phyloP scores from a whole-genome alignment of 2,329 filamentous ascomycete genomes.

The Teratosphaeria gauchensis region DNA sequence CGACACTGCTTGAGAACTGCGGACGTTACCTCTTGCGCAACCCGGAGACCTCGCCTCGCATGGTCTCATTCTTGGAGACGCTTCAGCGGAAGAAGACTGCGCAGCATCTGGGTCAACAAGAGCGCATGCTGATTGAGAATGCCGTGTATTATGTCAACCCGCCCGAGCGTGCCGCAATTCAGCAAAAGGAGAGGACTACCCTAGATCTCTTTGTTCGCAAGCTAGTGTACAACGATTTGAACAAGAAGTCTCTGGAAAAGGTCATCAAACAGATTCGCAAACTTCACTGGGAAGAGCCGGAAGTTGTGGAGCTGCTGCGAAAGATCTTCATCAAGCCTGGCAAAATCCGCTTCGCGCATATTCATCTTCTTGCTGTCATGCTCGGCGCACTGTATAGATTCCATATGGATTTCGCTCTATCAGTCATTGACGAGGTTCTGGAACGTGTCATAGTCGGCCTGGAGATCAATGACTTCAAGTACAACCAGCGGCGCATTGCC shows the following conservation, averaged over 20 bases:
- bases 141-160: slow-evolving; percentile 97
- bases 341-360: slow-evolving; percentile 95
- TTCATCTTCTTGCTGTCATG: slow-evolving; percentile 84
- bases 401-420: slow-evolving; percentile 81
- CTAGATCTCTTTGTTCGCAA: slow-evolving; percentile 90
- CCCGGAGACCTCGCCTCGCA: slow-evolving; percentile 82
- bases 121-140: slow-evolving; percentile 97
- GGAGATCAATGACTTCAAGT: slow-evolving; percentile 94
- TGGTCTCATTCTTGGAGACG: slow-evolving; percentile 89
- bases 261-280: slow-evolving; percentile 89
- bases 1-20: slow-evolving; percentile 91
- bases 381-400: slow-evolving; percentile 83
- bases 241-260: slow-evolving; percentile 86
- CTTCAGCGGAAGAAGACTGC: slow-evolving; percentile 92
- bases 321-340: slow-evolving; percentile 94
- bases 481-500: slow-evolving; percentile 86
- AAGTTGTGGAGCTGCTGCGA: slow-evolving; percentile 69
- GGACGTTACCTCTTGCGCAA: slow-evolving; percentile 89
- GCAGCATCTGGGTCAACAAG: slow-evolving; percentile 88
- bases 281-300: slow-evolving; percentile 92
- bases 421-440: slow-evolving; percentile 83
- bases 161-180: slow-evolving; percentile 82
- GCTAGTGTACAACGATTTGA: slow-evolving; percentile 86
- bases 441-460: slow-evolving; percentile 82
- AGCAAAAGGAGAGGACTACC: slow-evolving; percentile 91